Conservation (phyloP, 176 grass and related monocot species). For the Secale cereale region DNA sequence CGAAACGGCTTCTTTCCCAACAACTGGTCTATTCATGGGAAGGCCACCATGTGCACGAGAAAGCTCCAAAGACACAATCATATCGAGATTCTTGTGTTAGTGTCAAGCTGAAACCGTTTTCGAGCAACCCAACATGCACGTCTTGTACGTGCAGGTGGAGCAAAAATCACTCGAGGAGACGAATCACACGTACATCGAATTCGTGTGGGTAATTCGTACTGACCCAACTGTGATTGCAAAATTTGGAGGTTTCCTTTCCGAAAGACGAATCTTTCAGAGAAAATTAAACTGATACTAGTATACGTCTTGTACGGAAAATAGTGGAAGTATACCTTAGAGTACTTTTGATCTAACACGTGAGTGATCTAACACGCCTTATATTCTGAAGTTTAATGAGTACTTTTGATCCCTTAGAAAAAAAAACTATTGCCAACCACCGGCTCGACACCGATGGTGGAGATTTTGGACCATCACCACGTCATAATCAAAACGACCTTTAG, state of each 20-base stretch:
- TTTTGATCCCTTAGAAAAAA: no score
- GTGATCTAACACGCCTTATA: no score
- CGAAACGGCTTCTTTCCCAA: background rate
- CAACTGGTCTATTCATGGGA: background rate
- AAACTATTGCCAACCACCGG: no score
- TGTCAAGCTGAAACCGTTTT: background rate
- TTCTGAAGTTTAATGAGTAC: no score
- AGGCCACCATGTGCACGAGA: background rate
- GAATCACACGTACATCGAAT: background rate
- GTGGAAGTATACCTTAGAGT: no score
- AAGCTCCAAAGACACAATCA: slow-evolving; percentile 25
- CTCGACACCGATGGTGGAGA: no score
- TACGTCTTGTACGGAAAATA: no score
- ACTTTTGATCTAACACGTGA: no score
- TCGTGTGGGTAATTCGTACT: background rate
- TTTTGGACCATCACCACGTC: no score
- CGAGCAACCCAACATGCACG: background rate
- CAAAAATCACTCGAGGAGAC: background rate
- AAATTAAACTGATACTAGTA: no score
- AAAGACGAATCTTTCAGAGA: no score
- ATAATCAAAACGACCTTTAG: no score
- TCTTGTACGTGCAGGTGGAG: background rate
- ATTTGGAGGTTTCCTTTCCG: background rate
- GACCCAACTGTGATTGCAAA: background rate
- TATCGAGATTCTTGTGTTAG: slow-evolving; percentile 1